Percentiles rank a stretch among this genome's conserved stretches.
Evolutionary conservation across 2,329 filamentous ascomycete species (phyloP).

Genomic region (Ceratocystis huliohia): DNA sequence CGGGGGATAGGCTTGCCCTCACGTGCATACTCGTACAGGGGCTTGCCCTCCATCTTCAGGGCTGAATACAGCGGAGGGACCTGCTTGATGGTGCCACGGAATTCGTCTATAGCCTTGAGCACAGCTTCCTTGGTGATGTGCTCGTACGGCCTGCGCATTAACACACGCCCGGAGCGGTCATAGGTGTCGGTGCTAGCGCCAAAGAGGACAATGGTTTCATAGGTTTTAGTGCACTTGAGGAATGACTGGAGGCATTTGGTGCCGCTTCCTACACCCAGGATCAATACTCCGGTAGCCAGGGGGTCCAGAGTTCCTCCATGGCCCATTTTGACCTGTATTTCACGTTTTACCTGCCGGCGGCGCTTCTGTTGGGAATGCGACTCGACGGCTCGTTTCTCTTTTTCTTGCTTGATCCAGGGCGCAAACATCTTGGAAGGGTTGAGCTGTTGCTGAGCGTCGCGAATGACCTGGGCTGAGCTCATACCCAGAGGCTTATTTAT

Average conservation of each 20-base stretch:
- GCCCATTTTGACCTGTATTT: slow-evolving; percentile 74
- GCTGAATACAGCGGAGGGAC: slow-evolving; percentile 88
- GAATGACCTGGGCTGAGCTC: slow-evolving; percentile 81
- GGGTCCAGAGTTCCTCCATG: slow-evolving; percentile 94
- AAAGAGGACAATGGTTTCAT: slow-evolving; percentile 81
- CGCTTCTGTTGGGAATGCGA: slow-evolving; percentile 46
- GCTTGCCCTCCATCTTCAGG: slow-evolving; percentile 84
- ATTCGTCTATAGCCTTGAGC: slow-evolving; percentile 60
- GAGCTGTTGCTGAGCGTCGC: slow-evolving; percentile 74
- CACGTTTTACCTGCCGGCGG: slow-evolving; percentile 43
- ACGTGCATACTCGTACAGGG: slow-evolving; percentile 88
- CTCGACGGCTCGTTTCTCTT: slow-evolving; percentile 42
- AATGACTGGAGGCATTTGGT: slow-evolving; percentile 75
- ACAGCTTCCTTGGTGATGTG: slow-evolving; percentile 71
- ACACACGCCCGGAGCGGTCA: slow-evolving; percentile 71
- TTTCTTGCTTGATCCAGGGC: slow-evolving; percentile 58
- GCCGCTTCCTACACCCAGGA: slow-evolving; percentile 73
- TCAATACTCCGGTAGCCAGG: slow-evolving; percentile 81
- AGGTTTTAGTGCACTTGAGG: slow-evolving; percentile 79
- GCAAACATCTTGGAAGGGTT: slow-evolving; percentile 68
- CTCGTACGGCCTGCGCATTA: slow-evolving; percentile 60
- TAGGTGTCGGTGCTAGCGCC: slow-evolving; percentile 89
- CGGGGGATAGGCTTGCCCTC: slow-evolving; percentile 76
- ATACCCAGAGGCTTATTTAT: slow-evolving; percentile 85
- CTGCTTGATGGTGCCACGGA: slow-evolving; percentile 76